A percentile compares a stretch with the other conserved stretches of the same genome.
Evolutionary conservation across 1,139 yeast genomes (phyloP).

Genomic region (Blastobotrys aristatus): DNA sequence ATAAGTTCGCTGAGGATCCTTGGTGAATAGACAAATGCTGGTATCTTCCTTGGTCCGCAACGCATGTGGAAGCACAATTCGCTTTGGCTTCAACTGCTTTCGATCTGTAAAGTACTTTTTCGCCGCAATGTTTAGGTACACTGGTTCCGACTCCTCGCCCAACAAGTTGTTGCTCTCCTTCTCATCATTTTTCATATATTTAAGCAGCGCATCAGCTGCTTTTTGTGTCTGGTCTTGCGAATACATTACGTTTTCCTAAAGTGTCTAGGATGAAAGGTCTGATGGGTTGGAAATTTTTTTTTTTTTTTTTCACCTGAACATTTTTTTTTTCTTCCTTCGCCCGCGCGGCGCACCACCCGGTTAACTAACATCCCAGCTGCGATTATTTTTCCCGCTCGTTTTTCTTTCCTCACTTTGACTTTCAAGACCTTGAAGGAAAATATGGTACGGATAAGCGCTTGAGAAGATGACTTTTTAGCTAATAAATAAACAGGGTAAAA

Average conservation of each 20-base stretch:
- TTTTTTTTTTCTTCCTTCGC: background rate
- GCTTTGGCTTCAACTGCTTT: conserved; percentile 68
- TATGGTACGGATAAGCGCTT: background rate
- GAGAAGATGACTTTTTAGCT: too few relatives aligned
- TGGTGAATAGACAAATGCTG: conserved; percentile 63
- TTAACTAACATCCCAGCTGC: too few relatives aligned
- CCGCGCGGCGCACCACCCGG: too few relatives aligned
- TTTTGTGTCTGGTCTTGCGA: conserved; percentile 25
- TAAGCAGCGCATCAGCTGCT: conserved; percentile 36
- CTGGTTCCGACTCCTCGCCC: conserved; percentile 37
- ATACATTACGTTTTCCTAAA: conserved; percentile 3
- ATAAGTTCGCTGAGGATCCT: conserved; percentile 60
- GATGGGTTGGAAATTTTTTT: conserved; percentile 5
- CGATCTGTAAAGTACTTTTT: conserved; percentile 59
- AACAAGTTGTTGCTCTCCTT: conserved; percentile 32
- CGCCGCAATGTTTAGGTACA: conserved; percentile 56
- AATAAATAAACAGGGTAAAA: conserved; percentile 58
- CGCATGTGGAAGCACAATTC: conserved; percentile 50
- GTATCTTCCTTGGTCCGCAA: conserved; percentile 43
- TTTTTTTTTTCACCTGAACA: conserved; percentile 7
- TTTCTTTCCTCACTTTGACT: too few relatives aligned
- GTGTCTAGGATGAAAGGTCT: conserved; percentile 2
- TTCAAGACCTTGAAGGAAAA: background rate
- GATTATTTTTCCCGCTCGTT: too few relatives aligned
- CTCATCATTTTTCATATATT: conserved; percentile 25